phyloP scores from a whole-genome alignment of 352 stramenopile species.

The Phytopythium ostracodes region DNA sequence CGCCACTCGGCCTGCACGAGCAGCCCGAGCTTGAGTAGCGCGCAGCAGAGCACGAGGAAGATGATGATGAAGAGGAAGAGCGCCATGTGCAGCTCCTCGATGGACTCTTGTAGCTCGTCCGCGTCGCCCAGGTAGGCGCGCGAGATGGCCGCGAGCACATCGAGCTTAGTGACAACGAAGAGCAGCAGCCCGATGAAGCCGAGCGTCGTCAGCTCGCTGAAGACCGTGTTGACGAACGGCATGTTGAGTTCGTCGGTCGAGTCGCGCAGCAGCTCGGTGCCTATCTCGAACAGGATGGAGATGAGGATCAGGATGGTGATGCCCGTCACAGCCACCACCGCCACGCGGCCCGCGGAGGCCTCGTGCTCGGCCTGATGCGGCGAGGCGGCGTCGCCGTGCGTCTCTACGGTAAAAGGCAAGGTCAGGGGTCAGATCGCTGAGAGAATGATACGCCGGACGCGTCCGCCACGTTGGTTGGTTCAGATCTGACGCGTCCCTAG shows the following conservation, averaged over 20 bases:
- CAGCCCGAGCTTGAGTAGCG: constrained; percentile 57
- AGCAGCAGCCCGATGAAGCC: constrained; percentile 67
- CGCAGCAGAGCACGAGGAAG: constrained; percentile 67
- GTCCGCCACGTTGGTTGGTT: too few species aligned
- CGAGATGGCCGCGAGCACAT: constrained; percentile 48
- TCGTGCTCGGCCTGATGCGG: constrained; percentile 4
- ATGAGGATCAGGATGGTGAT: constrained; percentile 58
- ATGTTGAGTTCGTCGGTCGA: constrained; percentile 69
- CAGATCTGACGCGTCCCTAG: background rate
- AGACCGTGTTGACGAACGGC: constrained; percentile 66
- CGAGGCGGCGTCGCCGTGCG: background rate
- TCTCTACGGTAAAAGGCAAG: background rate
- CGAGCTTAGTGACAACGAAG: constrained; percentile 62
- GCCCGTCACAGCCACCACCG: constrained; percentile 39
- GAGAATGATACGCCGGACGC: too few species aligned
- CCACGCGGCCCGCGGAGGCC: constrained; percentile 19
- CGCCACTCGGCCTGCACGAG: constrained; percentile 64
- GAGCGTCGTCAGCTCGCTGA: constrained; percentile 65
- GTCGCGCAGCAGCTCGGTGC: constrained; percentile 32
- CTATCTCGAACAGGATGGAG: constrained; percentile 63
- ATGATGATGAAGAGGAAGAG: constrained; percentile 84
- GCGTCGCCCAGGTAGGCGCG: constrained; percentile 30
- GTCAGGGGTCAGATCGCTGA: background rate
- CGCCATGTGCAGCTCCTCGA: constrained; percentile 74
- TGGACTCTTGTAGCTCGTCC: constrained; percentile 61